Percentiles rank a stretch among this genome's conserved stretches.
Conservation (phyloP, 2,329 filamentous ascomycete genomes). For the Coleophoma eucalyptorum region DNA sequence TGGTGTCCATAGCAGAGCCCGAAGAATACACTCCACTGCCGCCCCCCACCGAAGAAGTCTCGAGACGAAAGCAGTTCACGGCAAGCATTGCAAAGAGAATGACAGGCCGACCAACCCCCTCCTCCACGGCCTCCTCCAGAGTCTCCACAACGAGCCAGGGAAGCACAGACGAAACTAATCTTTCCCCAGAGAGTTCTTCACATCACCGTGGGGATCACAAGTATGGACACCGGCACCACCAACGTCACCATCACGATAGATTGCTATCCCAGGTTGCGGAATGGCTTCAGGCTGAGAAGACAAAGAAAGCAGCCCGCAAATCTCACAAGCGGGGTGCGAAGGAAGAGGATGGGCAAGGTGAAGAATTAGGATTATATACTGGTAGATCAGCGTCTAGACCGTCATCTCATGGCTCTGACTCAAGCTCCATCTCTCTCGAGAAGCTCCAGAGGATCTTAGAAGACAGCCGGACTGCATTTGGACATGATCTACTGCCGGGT, state of each 20-base stretch:
- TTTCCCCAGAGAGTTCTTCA: constrained; percentile 6
- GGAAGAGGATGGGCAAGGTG: constrained; percentile 8
- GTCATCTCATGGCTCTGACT: constrained; percentile 61
- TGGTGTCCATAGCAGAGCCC: constrained; percentile 27
- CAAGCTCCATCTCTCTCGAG: constrained; percentile 71
- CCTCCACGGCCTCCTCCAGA: constrained; percentile 2
- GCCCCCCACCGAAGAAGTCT: constrained; percentile 12
- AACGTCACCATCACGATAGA: constrained; percentile 36
- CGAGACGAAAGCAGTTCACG: constrained; percentile 20
- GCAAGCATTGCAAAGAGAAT: constrained; percentile 7
- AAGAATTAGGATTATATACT: constrained; percentile 6
- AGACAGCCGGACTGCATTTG: constrained; percentile 47
- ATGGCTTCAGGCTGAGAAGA: constrained; percentile 80
- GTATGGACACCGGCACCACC: constrained; percentile 23
- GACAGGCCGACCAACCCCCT: constrained; percentile 5
- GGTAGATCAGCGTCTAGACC: constrained; percentile 30
- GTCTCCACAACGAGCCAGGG: constrained; percentile 1
- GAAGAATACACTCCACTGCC: constrained; percentile 11
- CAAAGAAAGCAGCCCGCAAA: constrained; percentile 57
- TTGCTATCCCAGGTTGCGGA: constrained; percentile 72
- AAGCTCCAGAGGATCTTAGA: constrained; percentile 77
- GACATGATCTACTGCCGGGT: constrained; percentile 23
- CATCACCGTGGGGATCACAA: constrained; percentile 4
- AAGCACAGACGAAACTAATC: constrained; percentile 15
- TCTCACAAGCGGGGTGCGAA: constrained; percentile 33